Evolutionary conservation across 2,329 filamentous ascomycete species (phyloP).

Genomic region (Ceratocystis ficicola): DNA sequence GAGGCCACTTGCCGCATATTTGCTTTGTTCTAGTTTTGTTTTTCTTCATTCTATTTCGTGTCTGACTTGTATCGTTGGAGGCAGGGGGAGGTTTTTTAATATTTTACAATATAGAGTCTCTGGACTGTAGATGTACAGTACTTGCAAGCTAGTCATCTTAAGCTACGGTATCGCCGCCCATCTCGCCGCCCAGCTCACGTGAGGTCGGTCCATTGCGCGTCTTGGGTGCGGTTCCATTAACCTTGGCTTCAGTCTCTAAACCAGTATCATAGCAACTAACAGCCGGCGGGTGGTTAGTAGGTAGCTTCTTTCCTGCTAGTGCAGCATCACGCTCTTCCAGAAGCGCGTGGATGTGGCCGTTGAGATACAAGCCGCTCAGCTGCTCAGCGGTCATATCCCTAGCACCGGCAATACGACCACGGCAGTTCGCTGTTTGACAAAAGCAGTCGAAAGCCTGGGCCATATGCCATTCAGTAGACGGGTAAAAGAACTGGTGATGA

Average conservation of each 20-base stretch:
- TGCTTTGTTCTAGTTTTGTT: background rate
- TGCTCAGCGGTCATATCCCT: conserved; percentile 43
- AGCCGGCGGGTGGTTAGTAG: conserved; percentile 31
- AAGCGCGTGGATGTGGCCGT: conserved; percentile 47
- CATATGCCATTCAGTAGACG: conserved; percentile 64
- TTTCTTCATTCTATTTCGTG: background rate
- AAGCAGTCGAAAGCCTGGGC: conserved; percentile 57
- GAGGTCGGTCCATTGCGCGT: conserved; percentile 38
- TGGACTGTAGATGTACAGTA: background rate
- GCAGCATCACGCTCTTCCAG: conserved; percentile 33
- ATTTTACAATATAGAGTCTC: background rate
- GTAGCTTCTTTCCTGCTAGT: conserved; percentile 6
- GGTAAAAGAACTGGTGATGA: conserved; percentile 52
- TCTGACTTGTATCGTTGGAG: background rate
- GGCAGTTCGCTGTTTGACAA: conserved; percentile 46
- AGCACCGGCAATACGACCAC: conserved; percentile 51
- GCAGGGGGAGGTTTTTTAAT: background rate
- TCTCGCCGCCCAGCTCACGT: conserved; percentile 47
- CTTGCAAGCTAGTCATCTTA: background rate
- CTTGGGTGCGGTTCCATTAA: conserved; percentile 15
- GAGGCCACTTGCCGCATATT: background rate
- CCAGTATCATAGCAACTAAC: conserved; percentile 17
- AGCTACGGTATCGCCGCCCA: conserved; percentile 45
- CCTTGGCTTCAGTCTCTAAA: conserved; percentile 18
- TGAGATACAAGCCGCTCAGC: conserved; percentile 49